Evolutionary conservation across 345 rosid species (phyloP), one percentile per base, ranked within the genome.

Genomic region (Arabis hirsuta): DNA sequence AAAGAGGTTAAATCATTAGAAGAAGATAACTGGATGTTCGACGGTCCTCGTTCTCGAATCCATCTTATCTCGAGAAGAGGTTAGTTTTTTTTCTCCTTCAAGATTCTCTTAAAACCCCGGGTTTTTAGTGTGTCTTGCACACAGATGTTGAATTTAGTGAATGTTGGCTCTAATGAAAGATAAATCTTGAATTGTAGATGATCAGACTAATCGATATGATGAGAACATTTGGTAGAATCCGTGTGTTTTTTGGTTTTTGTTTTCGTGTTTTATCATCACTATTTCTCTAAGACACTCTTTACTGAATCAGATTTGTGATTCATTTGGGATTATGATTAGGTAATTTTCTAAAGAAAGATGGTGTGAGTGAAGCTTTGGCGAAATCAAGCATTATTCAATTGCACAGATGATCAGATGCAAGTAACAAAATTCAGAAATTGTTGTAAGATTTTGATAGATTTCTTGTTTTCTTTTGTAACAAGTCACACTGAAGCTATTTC

Each of bases 1-100:
- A 88, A 89, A 83, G 88, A 80, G 84, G 97, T 88, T 69, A 91
- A 86, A 76, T 86, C 94, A 7, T 59, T 95, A 84, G 99, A 95
- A 65, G 94, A 88, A 73, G 99, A 95, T 81, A 87, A 67, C 72
- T 95, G 97, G 99, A 91, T 79, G 86, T 91, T 91, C 50, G 88
- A 90, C 52, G 98, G 90, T 32, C 99, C 96, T 41, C 98, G 92
- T 57, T 95, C 96, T 8, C 87, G 90, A 54, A 89, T 95, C 69
- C 78, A 87, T 70, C 92, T 90, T 44, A 71, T 87, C 59, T 84
- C 96, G 6, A 90, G 78, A 73, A 81, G 89, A 78, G 93, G 97
- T 91, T 78, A 24, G 76, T 77, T 44, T 51, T 44, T 51, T 41
- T 29, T 26, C 70, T 51, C 48, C 39, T 29, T 14, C 42, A 34